These are phyloP conservation scores for Pythium rhizo-oryzae DNA, from an alignment of 352 stramenopile genomes.

Conservation along the genomic window DNA sequence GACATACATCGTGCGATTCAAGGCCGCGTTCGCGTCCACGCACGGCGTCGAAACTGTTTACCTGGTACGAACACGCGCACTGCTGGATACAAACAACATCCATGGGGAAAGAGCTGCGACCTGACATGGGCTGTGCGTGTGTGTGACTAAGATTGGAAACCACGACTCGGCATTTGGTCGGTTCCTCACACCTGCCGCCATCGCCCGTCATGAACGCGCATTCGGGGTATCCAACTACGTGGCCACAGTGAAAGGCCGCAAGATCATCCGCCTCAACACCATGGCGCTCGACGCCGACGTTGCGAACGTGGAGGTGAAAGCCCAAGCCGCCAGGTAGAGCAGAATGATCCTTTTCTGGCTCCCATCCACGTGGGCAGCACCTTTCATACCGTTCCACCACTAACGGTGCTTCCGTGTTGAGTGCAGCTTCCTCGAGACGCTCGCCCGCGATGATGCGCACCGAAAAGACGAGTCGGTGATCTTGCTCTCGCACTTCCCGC, in stretches of 20 bases:
- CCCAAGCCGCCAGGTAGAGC: constrained; percentile 60
- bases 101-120: too few species aligned
- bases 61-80: constrained; percentile 32
- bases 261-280: constrained; percentile 72
- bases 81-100: too few species aligned
- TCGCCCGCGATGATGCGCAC: constrained; percentile 36
- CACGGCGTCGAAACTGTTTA: constrained; percentile 53
- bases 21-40: constrained; percentile 41
- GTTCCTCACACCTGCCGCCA: constrained; percentile 40
- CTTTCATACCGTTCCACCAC: background rate
- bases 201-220: constrained; percentile 59
- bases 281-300: constrained; percentile 80
- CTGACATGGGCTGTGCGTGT: too few species aligned
- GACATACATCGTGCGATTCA: constrained; percentile 61
- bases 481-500: constrained; percentile 64
- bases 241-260: constrained; percentile 48
- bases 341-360: too few species aligned
- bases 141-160: constrained; percentile 61
- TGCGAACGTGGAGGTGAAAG: constrained; percentile 41
- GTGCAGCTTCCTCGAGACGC: constrained; percentile 47
- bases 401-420: background rate
- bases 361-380: too few species aligned
- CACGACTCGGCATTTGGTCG: constrained; percentile 72
- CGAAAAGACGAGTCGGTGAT: constrained; percentile 36
- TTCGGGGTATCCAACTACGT: constrained; percentile 65